A percentile compares a stretch with the other conserved stretches of the same genome.
These are phyloP conservation scores for Cyphellophora europaea DNA, from an alignment of 2,329 filamentous ascomycete genomes.

Conservation along the genomic window DNA sequence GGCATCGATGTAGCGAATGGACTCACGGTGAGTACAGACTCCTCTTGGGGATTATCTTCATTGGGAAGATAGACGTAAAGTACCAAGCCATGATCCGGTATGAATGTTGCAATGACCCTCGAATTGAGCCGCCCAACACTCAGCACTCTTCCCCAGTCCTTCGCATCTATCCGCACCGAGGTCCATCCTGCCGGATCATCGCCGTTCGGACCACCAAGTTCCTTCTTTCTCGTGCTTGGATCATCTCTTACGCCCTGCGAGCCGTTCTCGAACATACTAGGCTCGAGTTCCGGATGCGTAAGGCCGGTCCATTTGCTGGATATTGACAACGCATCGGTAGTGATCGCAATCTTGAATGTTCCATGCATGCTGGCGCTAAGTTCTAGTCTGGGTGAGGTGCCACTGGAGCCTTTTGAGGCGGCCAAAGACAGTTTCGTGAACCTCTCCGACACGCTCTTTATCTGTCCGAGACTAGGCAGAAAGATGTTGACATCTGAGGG, in stretches of 20 bases:
- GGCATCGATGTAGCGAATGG: not conserved
- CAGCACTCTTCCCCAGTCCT: slow-evolving; percentile 89
- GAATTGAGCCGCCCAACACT: slow-evolving; percentile 85
- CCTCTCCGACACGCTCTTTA: slow-evolving; percentile 89
- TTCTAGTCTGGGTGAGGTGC: slow-evolving; percentile 57
- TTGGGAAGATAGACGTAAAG: slow-evolving; percentile 36
- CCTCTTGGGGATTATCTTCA: slow-evolving; percentile 30
- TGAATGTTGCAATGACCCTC: slow-evolving; percentile 74
- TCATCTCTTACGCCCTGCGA: slow-evolving; percentile 63
- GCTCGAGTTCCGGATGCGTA: slow-evolving; percentile 79
- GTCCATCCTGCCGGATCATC: slow-evolving; percentile 78
- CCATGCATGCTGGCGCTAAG: slow-evolving; percentile 93
- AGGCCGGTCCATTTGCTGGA: slow-evolving; percentile 78
- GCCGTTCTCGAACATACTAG: slow-evolving; percentile 57
- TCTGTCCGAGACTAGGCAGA: slow-evolving; percentile 73
- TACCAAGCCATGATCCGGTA: slow-evolving; percentile 35
- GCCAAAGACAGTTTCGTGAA: slow-evolving; percentile 73
- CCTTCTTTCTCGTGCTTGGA: slow-evolving; percentile 69
- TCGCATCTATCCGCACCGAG: slow-evolving; percentile 80
- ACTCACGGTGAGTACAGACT: slow-evolving; percentile 37
- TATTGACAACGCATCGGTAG: slow-evolving; percentile 76
- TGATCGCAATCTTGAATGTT: slow-evolving; percentile 66
- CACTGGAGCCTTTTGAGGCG: slow-evolving; percentile 18
- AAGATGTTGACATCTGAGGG: slow-evolving; percentile 93
- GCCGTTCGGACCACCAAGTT: slow-evolving; percentile 42